Evolutionary conservation across 257 asterid species (phyloP), one percentile per base, ranked within the genome.

Genomic region (Solanum chilense): DNA sequence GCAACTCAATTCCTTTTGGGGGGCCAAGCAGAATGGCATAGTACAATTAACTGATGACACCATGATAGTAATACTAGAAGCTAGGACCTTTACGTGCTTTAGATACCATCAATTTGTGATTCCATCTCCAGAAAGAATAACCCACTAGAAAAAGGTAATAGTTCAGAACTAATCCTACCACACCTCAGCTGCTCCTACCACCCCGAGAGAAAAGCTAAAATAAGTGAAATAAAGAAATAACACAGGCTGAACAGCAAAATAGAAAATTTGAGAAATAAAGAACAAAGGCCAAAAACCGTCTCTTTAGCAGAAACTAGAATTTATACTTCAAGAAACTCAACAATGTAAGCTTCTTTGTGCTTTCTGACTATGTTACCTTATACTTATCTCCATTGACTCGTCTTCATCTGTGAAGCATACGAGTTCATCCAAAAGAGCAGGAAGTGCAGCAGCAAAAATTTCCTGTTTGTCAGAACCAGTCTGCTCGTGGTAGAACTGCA

Each of bases 391-490:
- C 88, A 92, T 93, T 56, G 92, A 78, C 87, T 94, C 98, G 87
- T 90, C 92, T 37, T 92, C 94, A 90, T 97, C 98, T 5, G 91
- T 93, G 89, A 94, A 97, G 94, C 99, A 97, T 76, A 95, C 87
- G 84, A 97, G 98, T 88, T 97, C 98, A 62, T 95, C 97, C 90
- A 97, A 87, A 88, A 97, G 96, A 70, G 87, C 93, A 84, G 95
- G 93, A 90, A 93, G 89, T 90, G 98, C 98, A 90, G 98, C 98
- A 71, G 97, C 93, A 91, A 97, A 94, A 84, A 95, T 86, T 91
- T 94, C 98, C 90, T 92, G 94, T 88, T 87, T 91, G 93, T 94
- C 92, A 78, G 94, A 91, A 89, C 91, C 93, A 69, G 98, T 92
- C 86, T 93, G 94, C 83, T 92, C 90, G 58, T 89, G 98, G 93